Conservation (phyloP, 805 yeast species). For the Dipodascopsis tothii region DNA sequence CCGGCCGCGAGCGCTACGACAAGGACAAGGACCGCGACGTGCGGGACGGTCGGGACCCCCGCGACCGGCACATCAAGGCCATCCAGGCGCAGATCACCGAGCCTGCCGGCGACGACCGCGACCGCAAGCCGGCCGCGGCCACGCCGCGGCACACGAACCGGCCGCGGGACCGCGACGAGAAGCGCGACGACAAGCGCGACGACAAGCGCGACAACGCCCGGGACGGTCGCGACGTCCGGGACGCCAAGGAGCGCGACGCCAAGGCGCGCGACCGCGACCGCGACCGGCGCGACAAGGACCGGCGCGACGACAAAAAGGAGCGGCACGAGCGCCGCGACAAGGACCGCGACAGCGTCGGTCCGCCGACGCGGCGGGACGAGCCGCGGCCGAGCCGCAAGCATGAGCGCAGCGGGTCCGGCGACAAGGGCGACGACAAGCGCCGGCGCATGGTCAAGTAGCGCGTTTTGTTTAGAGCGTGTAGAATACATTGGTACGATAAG, state of each 20-base stretch:
- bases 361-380: too few relatives aligned
- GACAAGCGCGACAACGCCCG: not conserved
- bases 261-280: conserved; percentile 1
- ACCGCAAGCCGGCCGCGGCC: too few relatives aligned
- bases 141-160: too few relatives aligned
- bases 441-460: too few relatives aligned
- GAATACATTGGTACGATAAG: too few relatives aligned
- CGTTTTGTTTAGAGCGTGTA: too few relatives aligned
- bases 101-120: too few relatives aligned
- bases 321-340: not conserved
- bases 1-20: not conserved
- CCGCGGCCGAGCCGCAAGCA: too few relatives aligned
- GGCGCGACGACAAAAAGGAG: conserved; percentile 1
- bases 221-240: not conserved
- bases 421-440: conserved; percentile 2
- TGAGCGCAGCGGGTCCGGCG: conserved; percentile 1
- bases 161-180: not conserved
- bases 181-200: not conserved
- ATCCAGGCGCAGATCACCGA: not conserved
- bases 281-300: conserved; percentile 3
- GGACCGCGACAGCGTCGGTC: too few relatives aligned
- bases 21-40: not conserved
- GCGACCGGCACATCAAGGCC: not conserved
- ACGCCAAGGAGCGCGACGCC: not conserved
- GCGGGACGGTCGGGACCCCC: not conserved